A percentile compares a stretch with the other conserved stretches of the same genome.
Evolutionary conservation across 2,329 filamentous ascomycete species (phyloP).

Genomic region (Neonectria coccinea): DNA sequence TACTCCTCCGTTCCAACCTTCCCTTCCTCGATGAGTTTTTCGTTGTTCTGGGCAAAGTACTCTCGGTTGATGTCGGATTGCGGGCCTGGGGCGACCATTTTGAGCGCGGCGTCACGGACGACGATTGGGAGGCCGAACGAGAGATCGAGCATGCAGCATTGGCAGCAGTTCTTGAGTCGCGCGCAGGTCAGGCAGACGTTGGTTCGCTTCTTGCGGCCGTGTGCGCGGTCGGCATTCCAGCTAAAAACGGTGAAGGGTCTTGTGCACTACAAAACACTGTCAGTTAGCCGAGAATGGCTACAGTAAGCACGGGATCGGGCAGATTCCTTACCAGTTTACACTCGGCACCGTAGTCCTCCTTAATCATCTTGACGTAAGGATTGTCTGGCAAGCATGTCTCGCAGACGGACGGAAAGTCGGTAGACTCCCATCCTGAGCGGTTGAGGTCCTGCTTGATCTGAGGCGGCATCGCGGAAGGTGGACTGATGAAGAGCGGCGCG

Average conservation of each 20-base stretch:
- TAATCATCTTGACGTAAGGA: slow-evolving; percentile 98
- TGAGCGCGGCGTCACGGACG: slow-evolving; percentile 93
- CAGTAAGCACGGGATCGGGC: slow-evolving; percentile 2
- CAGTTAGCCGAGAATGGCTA: slow-evolving; percentile 24
- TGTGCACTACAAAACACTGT: slow-evolving; percentile 70
- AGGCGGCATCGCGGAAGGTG: slow-evolving; percentile 72
- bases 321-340: slow-evolving; percentile 70
- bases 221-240: slow-evolving; percentile 92
- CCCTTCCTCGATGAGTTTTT: slow-evolving; percentile 94
- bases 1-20: slow-evolving; percentile 88
- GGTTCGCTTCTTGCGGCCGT: slow-evolving; percentile 89
- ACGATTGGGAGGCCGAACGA: slow-evolving; percentile 96
- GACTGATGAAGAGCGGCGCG: slow-evolving; percentile 35
- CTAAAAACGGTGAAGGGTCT: slow-evolving; percentile 95
- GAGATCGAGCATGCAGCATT: slow-evolving; percentile 98
- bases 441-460: slow-evolving; percentile 98
- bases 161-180: slow-evolving; percentile 97
- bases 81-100: slow-evolving; percentile 96
- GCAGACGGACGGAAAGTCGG: slow-evolving; percentile 88
- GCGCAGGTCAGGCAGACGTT: slow-evolving; percentile 98
- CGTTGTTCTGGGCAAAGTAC: slow-evolving; percentile 98
- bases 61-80: slow-evolving; percentile 94
- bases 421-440: slow-evolving; percentile 94
- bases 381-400: slow-evolving; percentile 97
- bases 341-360: slow-evolving; percentile 93